These are phyloP conservation scores for Citrus inodora DNA, from an alignment of 345 rosid species.

Conservation along the genomic window DNA sequence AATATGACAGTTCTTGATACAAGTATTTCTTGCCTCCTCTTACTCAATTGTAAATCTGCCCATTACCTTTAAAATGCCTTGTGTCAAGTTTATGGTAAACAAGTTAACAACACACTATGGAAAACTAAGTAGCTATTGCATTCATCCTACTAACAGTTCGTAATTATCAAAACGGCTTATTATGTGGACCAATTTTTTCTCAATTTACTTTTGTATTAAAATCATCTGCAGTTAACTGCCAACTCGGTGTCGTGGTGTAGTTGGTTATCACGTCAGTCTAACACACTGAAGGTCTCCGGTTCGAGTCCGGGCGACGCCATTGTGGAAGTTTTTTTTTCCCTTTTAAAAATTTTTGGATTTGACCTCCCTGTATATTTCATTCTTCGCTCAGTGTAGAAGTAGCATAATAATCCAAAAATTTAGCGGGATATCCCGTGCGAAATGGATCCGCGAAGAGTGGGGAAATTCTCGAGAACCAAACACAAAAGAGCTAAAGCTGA, in stretches of 20 bases:
- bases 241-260: conserved; percentile 88
- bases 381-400: neutral
- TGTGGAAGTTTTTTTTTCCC: rapidly evolving
- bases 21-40: too few species aligned
- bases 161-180: too few species aligned
- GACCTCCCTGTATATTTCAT: neutral
- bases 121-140: too few species aligned
- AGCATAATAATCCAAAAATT: too few species aligned
- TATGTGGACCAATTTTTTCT: too few species aligned
- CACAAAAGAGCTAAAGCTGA: conserved; percentile 43
- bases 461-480: conserved; percentile 27
- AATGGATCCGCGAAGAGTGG: conserved; percentile 15
- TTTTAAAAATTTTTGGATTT: neutral
- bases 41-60: too few species aligned
- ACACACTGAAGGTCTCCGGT: conserved; percentile 99
- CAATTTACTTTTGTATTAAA: too few species aligned
- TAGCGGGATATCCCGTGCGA: neutral
- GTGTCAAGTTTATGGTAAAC: too few species aligned
- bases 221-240: rapidly evolving
- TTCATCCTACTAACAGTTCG: too few species aligned
- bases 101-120: too few species aligned
- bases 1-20: neutral
- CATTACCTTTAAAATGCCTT: too few species aligned
- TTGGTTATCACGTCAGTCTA: conserved; percentile 99
- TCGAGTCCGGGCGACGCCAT: conserved; percentile 92